Evolutionary conservation across 2,329 filamentous ascomycete genomes (phyloP), one percentile per base, ranked within the genome.

Genomic region (Trichoderma harzianum): DNA sequence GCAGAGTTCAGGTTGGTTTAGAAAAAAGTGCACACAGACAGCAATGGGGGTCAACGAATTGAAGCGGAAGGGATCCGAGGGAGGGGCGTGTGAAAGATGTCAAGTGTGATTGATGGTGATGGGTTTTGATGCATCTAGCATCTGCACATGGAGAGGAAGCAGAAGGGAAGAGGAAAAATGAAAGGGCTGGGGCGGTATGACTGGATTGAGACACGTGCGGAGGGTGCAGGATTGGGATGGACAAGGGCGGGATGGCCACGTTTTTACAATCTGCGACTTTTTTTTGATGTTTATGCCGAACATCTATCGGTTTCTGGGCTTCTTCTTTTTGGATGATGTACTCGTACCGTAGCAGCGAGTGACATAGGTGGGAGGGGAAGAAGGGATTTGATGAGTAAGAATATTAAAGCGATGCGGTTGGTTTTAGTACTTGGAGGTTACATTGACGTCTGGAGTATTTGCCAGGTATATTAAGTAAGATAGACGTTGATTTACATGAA

Each of bases 191-290:
- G 57, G 57, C 21, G 18, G 8, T 21, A 60, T 60, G 57, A 21
- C 34, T 61, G 66, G 55, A 32, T 32, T 55, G 28, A 47, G 55
- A 69, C 55, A 69, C 66, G 66, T 69, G 66, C 55, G 55, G 26
- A 60, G 66, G 55, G n/a, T 34, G 36, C 66, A 51, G 26, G 55
- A 39, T 28, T 16, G n/a, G 55, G 34, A 65, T 65, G 55, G 61
- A 43, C 60, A 47, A 47, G 36, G 16, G 34, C 34, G 36, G 24
- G 34, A 58, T 34, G 66, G 66, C 66, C 66, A 69, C 66, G 66
- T 69, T 69, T 69, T 68, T 39, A 36, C 34, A 36, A 36, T 36
- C 16, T n/a, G 43, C 8, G 43, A 47, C 43, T 47, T 30, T 14
- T 21, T 18, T 62, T 8, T 21, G 12, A n/a, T 11, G 26, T 60